Base-by-base conservation (phyloP, 2,329 filamentous ascomycete species). In the Colletotrichum chrysophilum region DNA sequence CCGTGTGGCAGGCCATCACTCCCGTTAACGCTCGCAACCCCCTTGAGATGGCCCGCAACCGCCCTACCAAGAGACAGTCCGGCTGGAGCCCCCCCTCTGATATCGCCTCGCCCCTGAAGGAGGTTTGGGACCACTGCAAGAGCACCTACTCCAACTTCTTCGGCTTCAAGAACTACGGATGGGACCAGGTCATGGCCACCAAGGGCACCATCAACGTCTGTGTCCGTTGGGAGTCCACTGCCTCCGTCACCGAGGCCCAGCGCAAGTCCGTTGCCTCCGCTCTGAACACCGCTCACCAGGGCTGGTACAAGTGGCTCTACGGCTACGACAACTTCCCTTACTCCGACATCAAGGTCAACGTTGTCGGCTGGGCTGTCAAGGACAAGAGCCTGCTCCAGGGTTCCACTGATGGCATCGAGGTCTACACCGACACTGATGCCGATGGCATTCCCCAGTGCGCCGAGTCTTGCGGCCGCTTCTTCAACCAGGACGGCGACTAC, bases 281-380 rank as follows among this genome's bases (percentile, higher is more conserved):
- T 1, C 78, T 86, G 6, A 80, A 84, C 66, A 78, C 79, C 36
- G 81, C 83, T 16, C 85, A 86, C 79, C 80, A 83, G 66, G 83
- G 84, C 72, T 87, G 85, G 86, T 86, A 86, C 71, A 83, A 85
- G 69, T 83, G 84, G 77, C 81, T 88, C 52, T 84, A 85, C 24
- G 86, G 85, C 18, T 88, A 84, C 65, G 86, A 87, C 43, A 83
- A 83, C 68, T 88, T 86, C 79, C 87, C 87, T 8, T 87, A 84
- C 66, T 77, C 78, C 64, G 82, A 82, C 5, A 81, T 88, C 66
- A 82, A 85, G 61, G 79, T 83, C 43, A 81, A 83, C 36, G 84
- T 88, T 10, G 85, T 87, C 24, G 86, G 85, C 21, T 88, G 85
- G 83, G 86, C 86, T 2, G 86, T 87, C 70, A 83, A 80, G 60